These are phyloP conservation scores for Selenicereus undatus DNA, from an alignment of 148 eudicot species.

Conservation along the genomic window DNA sequence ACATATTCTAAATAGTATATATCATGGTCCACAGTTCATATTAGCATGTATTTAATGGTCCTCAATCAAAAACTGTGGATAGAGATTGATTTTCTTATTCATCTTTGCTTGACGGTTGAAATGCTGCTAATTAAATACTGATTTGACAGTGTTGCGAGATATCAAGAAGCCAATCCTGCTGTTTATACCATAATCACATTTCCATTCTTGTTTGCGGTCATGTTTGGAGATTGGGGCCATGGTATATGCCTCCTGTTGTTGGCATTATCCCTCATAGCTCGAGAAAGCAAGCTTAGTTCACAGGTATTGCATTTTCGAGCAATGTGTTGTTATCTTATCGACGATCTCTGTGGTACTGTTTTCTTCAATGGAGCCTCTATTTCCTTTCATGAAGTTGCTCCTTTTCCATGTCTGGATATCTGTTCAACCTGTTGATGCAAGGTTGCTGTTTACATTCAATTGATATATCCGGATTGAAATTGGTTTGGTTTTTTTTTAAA, in stretches of 20 bases:
- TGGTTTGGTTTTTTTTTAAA: not conserved
- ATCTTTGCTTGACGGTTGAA: not conserved
- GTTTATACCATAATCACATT: slow-evolving; percentile 89
- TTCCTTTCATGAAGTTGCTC: not conserved
- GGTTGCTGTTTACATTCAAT: not conserved
- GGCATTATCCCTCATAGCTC: slow-evolving; percentile 79
- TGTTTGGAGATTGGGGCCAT: slow-evolving; percentile 99
- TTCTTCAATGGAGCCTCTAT: not conserved
- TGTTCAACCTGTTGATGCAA: not conserved
- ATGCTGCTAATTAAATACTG: slow-evolving; percentile 11
- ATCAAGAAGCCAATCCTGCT: slow-evolving; percentile 98
- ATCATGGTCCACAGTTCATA: not conserved
- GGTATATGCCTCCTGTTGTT: slow-evolving; percentile 89
- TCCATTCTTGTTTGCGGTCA: slow-evolving; percentile 98
- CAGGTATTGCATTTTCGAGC: slow-evolving; percentile 47
- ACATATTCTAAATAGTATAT: not conserved
- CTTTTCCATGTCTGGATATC: not conserved
- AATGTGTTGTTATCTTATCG: not conserved
- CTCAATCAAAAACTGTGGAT: not conserved
- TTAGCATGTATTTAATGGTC: not conserved
- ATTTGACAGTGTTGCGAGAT: slow-evolving; percentile 80
- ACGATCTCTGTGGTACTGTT: not conserved
- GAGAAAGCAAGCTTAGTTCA: slow-evolving; percentile 74
- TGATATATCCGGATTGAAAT: not conserved
- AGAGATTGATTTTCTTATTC: not conserved